A percentile compares a stretch with the other conserved stretches of the same genome.
These are phyloP conservation scores for Fomitiporia mediterranea DNA, from an alignment of 1,284 basidiomycete species.

Conservation along the genomic window DNA sequence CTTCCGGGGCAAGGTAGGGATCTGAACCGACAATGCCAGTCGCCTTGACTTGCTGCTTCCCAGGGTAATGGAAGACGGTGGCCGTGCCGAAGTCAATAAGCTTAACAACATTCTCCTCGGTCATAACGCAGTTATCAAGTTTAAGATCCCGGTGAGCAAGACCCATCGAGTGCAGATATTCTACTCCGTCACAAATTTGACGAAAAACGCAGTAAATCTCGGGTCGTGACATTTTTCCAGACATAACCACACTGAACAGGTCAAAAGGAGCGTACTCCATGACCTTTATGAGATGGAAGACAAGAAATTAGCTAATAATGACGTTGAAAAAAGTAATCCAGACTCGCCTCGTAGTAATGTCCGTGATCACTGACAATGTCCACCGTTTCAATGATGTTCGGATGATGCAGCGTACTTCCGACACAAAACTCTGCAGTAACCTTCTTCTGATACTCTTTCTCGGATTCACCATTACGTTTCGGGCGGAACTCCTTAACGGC, in stretches of 20 bases:
- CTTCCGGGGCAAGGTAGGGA: slow-evolving; percentile 97
- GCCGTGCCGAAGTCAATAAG: slow-evolving; percentile 99
- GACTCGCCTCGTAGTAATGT: slow-evolving; percentile 90
- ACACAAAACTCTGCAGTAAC: slow-evolving; percentile 99
- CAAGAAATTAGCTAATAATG: slow-evolving; percentile 16
- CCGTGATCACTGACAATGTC: slow-evolving; percentile 98
- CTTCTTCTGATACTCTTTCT: slow-evolving; percentile 99
- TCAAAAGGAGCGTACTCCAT: slow-evolving; percentile 99
- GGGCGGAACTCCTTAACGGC: slow-evolving; percentile 98
- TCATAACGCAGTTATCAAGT: slow-evolving; percentile 99
- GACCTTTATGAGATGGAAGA: slow-evolving; percentile 48
- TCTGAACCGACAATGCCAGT: slow-evolving; percentile 96
- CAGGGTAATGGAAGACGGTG: slow-evolving; percentile 98
- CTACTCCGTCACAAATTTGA: slow-evolving; percentile 97
- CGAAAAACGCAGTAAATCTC: slow-evolving; percentile 99
- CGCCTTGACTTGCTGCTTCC: slow-evolving; percentile 75
- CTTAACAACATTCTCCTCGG: slow-evolving; percentile 89
- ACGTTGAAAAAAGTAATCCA: slow-evolving; percentile 1
- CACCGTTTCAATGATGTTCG: slow-evolving; percentile 97
- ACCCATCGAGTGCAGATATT: slow-evolving; percentile 96
- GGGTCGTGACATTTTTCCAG: slow-evolving; percentile 95
- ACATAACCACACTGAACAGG: slow-evolving; percentile 99
- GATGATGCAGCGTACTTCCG: slow-evolving; percentile 90
- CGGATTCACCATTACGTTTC: slow-evolving; percentile 80
- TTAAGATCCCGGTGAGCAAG: slow-evolving; percentile 98